phyloP scores from a whole-genome alignment of 1,139 yeast species.

The Diutina mesorugosa region DNA sequence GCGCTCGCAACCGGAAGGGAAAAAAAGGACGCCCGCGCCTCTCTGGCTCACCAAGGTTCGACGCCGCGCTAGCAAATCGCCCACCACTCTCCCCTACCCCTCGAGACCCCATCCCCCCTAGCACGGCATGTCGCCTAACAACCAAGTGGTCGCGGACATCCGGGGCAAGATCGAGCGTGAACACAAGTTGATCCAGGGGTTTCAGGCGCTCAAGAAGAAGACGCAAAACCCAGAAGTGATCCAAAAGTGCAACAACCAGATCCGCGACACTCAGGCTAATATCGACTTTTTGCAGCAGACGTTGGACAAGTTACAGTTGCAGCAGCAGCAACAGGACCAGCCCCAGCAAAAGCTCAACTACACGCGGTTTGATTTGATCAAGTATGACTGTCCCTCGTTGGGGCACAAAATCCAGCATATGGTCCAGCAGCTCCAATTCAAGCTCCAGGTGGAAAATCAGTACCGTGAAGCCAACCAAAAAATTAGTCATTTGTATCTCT shows the following conservation, averaged over 20 bases:
- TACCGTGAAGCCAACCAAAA: conserved; percentile 88
- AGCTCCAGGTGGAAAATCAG: conserved; percentile 85
- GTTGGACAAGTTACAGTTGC: conserved; percentile 38
- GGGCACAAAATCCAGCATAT: conserved; percentile 94
- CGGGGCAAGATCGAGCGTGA: conserved; percentile 78
- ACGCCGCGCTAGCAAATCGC: background rate
- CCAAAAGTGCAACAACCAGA: conserved; percentile 81
- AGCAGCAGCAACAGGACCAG: background rate
- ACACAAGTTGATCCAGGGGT: conserved; percentile 76
- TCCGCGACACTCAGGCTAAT: conserved; percentile 83
- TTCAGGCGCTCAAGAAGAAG: conserved; percentile 63
- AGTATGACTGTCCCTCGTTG: conserved; percentile 86
- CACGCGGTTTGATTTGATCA: conserved; percentile 68
- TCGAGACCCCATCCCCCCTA: background rate
- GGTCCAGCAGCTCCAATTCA: conserved; percentile 89
- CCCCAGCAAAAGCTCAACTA: conserved; percentile 24
- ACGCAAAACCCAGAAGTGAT: conserved; percentile 74
- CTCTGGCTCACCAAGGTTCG: background rate
- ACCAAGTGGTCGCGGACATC: conserved; percentile 44
- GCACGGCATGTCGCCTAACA: background rate
- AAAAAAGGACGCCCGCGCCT: background rate
- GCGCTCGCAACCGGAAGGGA: background rate
- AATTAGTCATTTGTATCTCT: conserved; percentile 68
- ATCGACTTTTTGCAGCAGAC: conserved; percentile 80
- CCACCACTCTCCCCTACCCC: background rate